Conservation (phyloP, 2,329 filamentous ascomycete genomes). For the Pseudogymnoascus sp. region DNA sequence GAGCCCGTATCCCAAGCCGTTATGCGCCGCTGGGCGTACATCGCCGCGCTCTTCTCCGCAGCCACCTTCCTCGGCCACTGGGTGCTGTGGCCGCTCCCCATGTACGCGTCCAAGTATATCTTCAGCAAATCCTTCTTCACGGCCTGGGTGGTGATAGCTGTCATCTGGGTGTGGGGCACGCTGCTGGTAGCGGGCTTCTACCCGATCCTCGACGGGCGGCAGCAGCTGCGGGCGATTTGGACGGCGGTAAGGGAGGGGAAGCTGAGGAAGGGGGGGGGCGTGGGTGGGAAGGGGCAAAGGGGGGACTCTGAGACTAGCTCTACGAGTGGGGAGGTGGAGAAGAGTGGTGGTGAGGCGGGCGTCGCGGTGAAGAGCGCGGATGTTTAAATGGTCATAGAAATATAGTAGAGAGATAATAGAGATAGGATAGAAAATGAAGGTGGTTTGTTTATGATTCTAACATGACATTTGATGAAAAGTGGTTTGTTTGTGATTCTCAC, state of each 20-base stretch:
- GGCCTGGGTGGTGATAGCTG: constrained; percentile 41
- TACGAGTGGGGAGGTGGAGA: not conserved
- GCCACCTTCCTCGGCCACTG: constrained; percentile 45
- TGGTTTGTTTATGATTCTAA: not conserved
- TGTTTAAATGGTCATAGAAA: not conserved
- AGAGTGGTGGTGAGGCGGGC: not conserved
- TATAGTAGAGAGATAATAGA: not conserved
- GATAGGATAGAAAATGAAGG: not conserved
- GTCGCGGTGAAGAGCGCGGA: not conserved
- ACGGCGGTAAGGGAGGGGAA: not conserved
- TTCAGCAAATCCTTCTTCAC: constrained; percentile 41
- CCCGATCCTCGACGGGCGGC: constrained; percentile 28
- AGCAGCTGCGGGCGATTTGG: not conserved
- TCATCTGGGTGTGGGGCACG: constrained; percentile 46
- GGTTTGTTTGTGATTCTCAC: not conserved
- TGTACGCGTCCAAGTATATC: constrained; percentile 44
- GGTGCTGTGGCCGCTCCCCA: constrained; percentile 46
- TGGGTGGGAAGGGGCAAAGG: not conserved
- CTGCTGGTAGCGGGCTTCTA: constrained; percentile 42
- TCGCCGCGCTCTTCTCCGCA: constrained; percentile 37
- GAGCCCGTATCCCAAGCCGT: constrained; percentile 21
- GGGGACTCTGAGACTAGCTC: not conserved
- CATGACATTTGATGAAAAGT: not conserved
- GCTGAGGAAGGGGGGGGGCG: not conserved
- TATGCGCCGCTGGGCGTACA: constrained; percentile 36